These are phyloP conservation scores for Coffea humblotiana DNA, from an alignment of 305 asterid species.

Conservation along the genomic window DNA sequence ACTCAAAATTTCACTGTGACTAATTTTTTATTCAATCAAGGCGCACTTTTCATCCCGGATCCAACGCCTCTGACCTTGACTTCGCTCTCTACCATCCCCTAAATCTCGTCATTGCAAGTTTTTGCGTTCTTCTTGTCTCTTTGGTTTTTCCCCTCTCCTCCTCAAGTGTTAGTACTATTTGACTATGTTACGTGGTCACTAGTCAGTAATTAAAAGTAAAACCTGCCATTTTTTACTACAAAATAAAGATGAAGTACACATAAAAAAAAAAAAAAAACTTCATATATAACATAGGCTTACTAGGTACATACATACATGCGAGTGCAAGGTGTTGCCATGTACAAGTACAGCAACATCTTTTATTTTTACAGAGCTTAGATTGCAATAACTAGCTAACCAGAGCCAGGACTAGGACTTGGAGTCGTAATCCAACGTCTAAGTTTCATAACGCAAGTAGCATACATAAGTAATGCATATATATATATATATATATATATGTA, in stretches of 20 bases:
- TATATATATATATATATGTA: background rate
- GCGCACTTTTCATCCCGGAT: too few relatives aligned
- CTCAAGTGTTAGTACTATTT: background rate
- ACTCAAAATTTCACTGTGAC: too few relatives aligned
- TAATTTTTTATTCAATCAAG: background rate
- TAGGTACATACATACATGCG: slow-evolving; percentile 18
- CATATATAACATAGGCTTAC: background rate
- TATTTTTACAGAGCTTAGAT: slow-evolving; percentile 9
- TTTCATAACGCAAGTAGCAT: background rate
- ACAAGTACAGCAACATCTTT: slow-evolving; percentile 16
- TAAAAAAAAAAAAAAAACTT: background rate
- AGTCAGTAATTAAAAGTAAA: background rate
- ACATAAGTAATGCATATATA: too few relatives aligned
- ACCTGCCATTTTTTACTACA: background rate
- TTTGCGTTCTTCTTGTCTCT: slow-evolving; percentile 15
- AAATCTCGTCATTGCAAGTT: background rate
- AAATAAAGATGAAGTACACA: background rate
- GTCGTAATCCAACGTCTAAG: background rate
- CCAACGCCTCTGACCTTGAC: background rate
- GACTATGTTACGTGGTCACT: background rate
- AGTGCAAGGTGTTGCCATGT: slow-evolving; percentile 16
- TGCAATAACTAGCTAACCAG: slow-evolving; percentile 1
- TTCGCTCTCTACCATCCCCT: background rate
- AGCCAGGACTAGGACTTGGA: background rate
- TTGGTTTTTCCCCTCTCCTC: background rate